Conservation (phyloP, 2,329 filamentous ascomycete genomes). For the Didymellaceae sp. region DNA sequence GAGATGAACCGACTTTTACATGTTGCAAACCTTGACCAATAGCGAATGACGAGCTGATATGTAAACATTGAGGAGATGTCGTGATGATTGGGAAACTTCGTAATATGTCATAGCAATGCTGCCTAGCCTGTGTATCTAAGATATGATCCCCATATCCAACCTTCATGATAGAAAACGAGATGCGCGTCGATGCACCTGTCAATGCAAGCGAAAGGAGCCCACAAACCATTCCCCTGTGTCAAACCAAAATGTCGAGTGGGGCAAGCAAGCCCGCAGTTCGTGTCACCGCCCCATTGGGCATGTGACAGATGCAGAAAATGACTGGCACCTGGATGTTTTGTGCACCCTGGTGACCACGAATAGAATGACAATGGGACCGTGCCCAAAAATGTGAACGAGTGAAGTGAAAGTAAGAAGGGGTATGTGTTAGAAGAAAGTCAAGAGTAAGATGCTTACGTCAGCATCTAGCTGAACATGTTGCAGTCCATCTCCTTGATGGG, state of each 20-base stretch:
- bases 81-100: not conserved
- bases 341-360: conserved; percentile 19
- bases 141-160: not conserved
- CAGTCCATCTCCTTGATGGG: conserved; percentile 49
- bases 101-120: conserved; percentile 9
- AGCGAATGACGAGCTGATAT: too few species aligned
- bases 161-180: conserved; percentile 2
- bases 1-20: too few species aligned
- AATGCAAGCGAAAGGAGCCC: not conserved
- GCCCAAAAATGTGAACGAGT: conserved; percentile 12
- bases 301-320: conserved; percentile 16
- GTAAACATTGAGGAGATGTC: not conserved
- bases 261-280: conserved; percentile 3
- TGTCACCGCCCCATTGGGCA: conserved; percentile 6
- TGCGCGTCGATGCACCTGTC: not conserved
- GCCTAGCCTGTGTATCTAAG: conserved; percentile 3
- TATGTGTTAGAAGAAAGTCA: conserved; percentile 10
- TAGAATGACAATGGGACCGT: conserved; percentile 10
- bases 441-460: not conserved
- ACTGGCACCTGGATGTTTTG: conserved; percentile 14
- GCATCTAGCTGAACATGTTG: conserved; percentile 31
- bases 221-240: conserved; percentile 11
- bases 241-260: conserved; percentile 6
- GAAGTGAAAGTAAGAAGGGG: conserved; percentile 3
- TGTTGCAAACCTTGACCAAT: too few species aligned